Conservation (phyloP, 805 yeast species). For the Wickerhamiella brachini region DNA sequence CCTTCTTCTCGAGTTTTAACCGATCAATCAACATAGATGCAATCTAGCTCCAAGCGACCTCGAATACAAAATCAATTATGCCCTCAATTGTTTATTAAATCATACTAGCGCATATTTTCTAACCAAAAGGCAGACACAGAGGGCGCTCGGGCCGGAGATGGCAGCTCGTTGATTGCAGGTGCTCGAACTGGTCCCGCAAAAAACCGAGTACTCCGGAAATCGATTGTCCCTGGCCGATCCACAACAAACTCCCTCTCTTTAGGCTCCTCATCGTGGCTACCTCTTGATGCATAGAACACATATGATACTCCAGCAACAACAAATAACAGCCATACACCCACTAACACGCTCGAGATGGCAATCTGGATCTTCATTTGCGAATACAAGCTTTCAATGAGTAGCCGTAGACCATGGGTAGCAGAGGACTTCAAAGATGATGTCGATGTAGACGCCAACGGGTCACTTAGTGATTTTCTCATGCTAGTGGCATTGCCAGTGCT, state of each 20-base stretch:
- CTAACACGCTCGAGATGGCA: slow-evolving; percentile 9
- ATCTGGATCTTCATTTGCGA: slow-evolving; percentile 9
- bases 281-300: background rate
- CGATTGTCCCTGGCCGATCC: background rate
- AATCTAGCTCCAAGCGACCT: too few relatives aligned
- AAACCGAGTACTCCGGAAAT: slow-evolving; percentile 1
- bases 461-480: background rate
- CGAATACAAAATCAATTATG: too few relatives aligned
- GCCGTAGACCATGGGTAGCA: background rate
- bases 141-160: background rate
- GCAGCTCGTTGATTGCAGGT: background rate
- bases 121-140: background rate
- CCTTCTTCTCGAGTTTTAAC: too few relatives aligned
- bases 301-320: slow-evolving; percentile 5
- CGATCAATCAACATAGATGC: too few relatives aligned
- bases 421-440: background rate
- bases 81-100: too few relatives aligned
- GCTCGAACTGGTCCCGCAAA: background rate
- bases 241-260: background rate
- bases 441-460: background rate
- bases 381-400: background rate
- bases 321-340: slow-evolving; percentile 11
- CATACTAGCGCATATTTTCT: background rate
- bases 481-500: background rate
- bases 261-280: background rate